Evolutionary conservation across 164 flowering plant species (phyloP).

Genomic region (Amborella trichopoda): DNA sequence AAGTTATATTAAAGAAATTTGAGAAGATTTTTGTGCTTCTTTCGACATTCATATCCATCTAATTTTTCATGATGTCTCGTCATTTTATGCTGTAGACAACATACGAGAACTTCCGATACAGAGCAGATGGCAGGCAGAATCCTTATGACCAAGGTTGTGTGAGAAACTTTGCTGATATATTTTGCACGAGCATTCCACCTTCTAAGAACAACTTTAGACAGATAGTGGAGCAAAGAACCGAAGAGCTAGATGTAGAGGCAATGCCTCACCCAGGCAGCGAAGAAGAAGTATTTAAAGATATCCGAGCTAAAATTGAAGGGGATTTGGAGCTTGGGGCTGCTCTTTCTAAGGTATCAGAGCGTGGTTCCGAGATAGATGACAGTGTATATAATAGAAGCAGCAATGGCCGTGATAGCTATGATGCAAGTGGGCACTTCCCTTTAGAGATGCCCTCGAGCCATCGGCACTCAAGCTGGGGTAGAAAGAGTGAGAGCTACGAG

Average conservation of each 20-base stretch:
- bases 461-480: conserved; percentile 1
- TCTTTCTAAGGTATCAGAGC: conserved; percentile 70
- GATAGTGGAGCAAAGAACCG: conserved; percentile 44
- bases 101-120: conserved; percentile 80
- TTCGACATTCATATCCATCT: no score
- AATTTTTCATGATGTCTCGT: no score
- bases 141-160: conserved; percentile 59
- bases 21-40: no score
- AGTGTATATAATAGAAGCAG: conserved; percentile 64
- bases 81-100: conserved; percentile 63
- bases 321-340: conserved; percentile 84
- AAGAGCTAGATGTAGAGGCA: conserved; percentile 23
- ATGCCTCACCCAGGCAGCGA: conserved; percentile 25
- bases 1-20: no score
- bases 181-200: conserved; percentile 51
- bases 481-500: no score
- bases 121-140: conserved; percentile 59
- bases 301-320: conserved; percentile 73
- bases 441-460: neutral
- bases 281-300: conserved; percentile 35
- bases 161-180: conserved; percentile 64
- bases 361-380: conserved; percentile 58
- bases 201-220: conserved; percentile 84
- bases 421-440: neutral
- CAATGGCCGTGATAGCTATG: conserved; percentile 25